These are phyloP conservation scores for Aspergillus candidus DNA, from an alignment of 2,329 filamentous ascomycete genomes.

Conservation along the genomic window DNA sequence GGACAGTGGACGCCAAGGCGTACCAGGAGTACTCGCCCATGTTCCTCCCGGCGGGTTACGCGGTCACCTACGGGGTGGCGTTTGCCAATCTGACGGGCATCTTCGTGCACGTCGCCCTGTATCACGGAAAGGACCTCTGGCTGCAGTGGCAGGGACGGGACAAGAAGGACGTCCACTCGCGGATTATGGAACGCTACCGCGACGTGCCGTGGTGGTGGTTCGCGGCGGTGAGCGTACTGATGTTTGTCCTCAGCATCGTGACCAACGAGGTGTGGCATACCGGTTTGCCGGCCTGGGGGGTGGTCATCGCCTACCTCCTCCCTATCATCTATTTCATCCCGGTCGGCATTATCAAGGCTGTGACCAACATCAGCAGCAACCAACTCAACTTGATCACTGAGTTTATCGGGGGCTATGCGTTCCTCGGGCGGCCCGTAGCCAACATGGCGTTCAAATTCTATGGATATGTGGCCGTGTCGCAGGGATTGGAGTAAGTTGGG, in stretches of 20 bases:
- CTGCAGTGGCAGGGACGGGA: slow-evolving; percentile 29
- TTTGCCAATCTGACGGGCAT: slow-evolving; percentile 62
- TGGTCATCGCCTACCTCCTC: slow-evolving; percentile 41
- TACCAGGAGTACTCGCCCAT: slow-evolving; percentile 62
- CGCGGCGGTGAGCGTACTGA: slow-evolving; percentile 30
- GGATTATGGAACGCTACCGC: slow-evolving; percentile 38
- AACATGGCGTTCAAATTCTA: slow-evolving; percentile 66
- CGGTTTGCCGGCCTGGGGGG: slow-evolving; percentile 41
- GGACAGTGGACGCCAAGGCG: slow-evolving; percentile 53
- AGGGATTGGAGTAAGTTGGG: slow-evolving; percentile 46
- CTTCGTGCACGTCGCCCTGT: slow-evolving; percentile 35
- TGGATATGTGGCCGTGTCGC: slow-evolving; percentile 60
- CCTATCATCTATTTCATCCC: slow-evolving; percentile 44
- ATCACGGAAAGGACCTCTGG: slow-evolving; percentile 34
- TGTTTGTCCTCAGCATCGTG: slow-evolving; percentile 33
- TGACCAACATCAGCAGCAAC: slow-evolving; percentile 47
- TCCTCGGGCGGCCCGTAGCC: slow-evolving; percentile 42
- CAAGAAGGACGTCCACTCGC: slow-evolving; percentile 38
- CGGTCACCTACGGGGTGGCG: slow-evolving; percentile 52
- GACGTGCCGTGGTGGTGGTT: slow-evolving; percentile 46
- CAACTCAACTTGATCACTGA: slow-evolving; percentile 44
- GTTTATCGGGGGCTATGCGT: slow-evolving; percentile 46
- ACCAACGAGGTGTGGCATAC: slow-evolving; percentile 42
- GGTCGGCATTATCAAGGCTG: slow-evolving; percentile 43
- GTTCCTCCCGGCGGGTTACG: slow-evolving; percentile 57